These are phyloP conservation scores for Warburgia ugandensis DNA, from an alignment of 164 flowering plant genomes.

Conservation along the genomic window DNA sequence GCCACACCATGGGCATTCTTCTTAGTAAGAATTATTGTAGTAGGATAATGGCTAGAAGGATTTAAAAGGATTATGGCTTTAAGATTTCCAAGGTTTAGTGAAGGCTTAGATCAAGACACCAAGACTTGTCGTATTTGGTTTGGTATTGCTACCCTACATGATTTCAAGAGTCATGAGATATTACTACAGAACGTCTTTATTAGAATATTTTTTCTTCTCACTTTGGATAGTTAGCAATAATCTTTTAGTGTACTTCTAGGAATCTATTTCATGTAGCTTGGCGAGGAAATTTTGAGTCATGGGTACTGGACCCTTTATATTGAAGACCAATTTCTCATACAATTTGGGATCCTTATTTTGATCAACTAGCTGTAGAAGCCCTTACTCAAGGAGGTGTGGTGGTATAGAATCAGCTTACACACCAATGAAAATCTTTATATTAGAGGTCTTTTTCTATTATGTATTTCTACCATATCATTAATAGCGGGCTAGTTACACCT, in stretches of 20 bases:
- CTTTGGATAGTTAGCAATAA: slow-evolving; percentile 2
- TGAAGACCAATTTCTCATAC: slow-evolving; percentile 8
- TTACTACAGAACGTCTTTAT: neutral
- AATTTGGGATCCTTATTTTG: too few species aligned
- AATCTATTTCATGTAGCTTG: slow-evolving; percentile 12
- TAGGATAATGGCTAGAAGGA: too few species aligned
- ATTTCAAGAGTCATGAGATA: neutral
- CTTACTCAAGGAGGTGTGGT: neutral
- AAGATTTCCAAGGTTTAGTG: too few species aligned
- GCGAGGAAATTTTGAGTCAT: slow-evolving; percentile 11
- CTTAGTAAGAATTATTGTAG: too few species aligned
- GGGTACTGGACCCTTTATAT: slow-evolving; percentile 12
- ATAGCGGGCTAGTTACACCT: too few species aligned
- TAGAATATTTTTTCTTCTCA: neutral
- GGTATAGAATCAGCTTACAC: too few species aligned
- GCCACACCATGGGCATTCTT: too few species aligned
- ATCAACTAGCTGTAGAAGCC: neutral
- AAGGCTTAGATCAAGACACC: too few species aligned
- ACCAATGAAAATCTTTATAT: too few species aligned
- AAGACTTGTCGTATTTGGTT: neutral
- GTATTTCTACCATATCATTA: too few species aligned
- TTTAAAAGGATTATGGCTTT: too few species aligned
- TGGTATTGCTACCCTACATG: neutral
- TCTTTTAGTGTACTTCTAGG: slow-evolving; percentile 7
- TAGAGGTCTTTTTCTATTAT: too few species aligned